phyloP scores from a whole-genome alignment of 768 basidiomycete genomes.

The Candolleomyces efflorescens region DNA sequence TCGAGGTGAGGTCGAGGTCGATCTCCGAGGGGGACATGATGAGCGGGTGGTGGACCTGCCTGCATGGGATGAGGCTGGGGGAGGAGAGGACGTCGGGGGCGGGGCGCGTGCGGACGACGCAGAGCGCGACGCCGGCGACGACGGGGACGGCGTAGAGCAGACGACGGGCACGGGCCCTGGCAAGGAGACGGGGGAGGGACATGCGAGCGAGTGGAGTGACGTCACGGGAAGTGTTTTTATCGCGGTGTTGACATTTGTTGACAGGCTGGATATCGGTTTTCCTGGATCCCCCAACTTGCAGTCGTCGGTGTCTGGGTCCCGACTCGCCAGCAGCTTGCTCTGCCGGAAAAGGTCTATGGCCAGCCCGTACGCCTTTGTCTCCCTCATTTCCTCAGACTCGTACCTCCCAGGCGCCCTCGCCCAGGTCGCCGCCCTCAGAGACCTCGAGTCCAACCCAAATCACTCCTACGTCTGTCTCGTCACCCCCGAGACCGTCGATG shows the following conservation, averaged over 20 bases:
- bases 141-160: conserved; percentile 36
- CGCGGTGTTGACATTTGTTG: conserved; percentile 28
- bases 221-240: conserved; percentile 12
- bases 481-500: conserved; percentile 90
- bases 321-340: conserved; percentile 18
- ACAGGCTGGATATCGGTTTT: conserved; percentile 11
- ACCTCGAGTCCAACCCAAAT: conserved; percentile 39
- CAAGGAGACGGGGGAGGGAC: not conserved
- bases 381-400: conserved; percentile 85
- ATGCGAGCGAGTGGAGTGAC: conserved; percentile 12
- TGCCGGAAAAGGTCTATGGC: conserved; percentile 46
- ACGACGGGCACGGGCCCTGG: conserved; percentile 11
- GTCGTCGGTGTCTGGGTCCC: conserved; percentile 14
- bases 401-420: conserved; percentile 94
- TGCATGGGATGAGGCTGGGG: conserved; percentile 41
- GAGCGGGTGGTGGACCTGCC: conserved; percentile 22
- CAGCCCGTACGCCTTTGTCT: conserved; percentile 76
- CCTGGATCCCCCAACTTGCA: conserved; percentile 3
- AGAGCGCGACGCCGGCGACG: conserved; percentile 1
- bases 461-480: conserved; percentile 77
- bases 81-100: conserved; percentile 38
- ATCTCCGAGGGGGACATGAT: conserved; percentile 72
- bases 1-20: conserved; percentile 39
- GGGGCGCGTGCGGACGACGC: not conserved
- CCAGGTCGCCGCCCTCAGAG: conserved; percentile 78